These are phyloP conservation scores for Mesembryanthemum crystallinum DNA, from an alignment of 148 eudicot genomes.

Conservation along the genomic window DNA sequence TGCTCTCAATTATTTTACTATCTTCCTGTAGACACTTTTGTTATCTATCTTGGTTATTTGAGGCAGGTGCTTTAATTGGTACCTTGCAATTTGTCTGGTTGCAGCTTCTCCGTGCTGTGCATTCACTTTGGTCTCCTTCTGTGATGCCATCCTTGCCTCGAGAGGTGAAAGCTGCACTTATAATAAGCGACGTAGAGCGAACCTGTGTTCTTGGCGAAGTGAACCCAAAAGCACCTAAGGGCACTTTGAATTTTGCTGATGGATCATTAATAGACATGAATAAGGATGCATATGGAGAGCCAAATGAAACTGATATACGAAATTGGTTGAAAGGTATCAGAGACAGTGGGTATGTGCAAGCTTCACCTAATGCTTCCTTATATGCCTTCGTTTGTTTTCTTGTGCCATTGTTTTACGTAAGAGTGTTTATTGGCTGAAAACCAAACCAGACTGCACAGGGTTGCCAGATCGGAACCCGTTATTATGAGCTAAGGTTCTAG, in stretches of 20 bases:
- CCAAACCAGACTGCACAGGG: no score
- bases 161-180: slow-evolving; percentile 85
- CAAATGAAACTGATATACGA: slow-evolving; percentile 73
- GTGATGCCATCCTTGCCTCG: slow-evolving; percentile 76
- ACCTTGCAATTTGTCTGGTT: slow-evolving; percentile 8
- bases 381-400: neutral
- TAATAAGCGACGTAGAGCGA: slow-evolving; percentile 77
- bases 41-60: neutral
- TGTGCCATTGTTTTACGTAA: neutral
- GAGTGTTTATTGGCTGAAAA: no score
- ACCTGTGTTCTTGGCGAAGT: slow-evolving; percentile 82
- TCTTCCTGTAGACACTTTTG: neutral
- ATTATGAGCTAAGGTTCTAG: no score
- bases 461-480: no score
- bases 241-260: slow-evolving; percentile 60
- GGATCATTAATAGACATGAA: slow-evolving; percentile 58
- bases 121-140: slow-evolving; percentile 94
- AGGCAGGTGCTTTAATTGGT: slow-evolving; percentile 13
- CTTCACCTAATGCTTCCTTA: neutral
- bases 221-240: slow-evolving; percentile 60
- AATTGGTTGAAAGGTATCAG: slow-evolving; percentile 95
- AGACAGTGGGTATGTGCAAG: slow-evolving; percentile 84
- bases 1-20: neutral
- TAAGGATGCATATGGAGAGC: slow-evolving; percentile 67
- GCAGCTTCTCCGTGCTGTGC: slow-evolving; percentile 90